Conservation (phyloP, 1,284 basidiomycete genomes). For the Moesziomyces sp. region DNA sequence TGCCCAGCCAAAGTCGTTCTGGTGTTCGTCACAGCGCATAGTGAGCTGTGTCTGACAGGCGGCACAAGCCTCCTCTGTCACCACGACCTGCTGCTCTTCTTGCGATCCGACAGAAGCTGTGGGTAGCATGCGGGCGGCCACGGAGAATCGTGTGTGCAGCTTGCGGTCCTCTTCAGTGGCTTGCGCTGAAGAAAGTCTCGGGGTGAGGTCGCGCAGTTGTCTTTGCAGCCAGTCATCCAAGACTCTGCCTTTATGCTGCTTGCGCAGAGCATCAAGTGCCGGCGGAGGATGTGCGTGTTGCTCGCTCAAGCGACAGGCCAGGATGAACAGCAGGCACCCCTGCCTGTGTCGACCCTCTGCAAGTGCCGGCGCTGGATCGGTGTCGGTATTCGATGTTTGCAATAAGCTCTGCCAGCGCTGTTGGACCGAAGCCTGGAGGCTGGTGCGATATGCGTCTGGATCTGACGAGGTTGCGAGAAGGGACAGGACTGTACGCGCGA, state of each 20-base stretch:
- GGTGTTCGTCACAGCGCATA: constrained; percentile 7
- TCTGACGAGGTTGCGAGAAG: constrained; percentile 8
- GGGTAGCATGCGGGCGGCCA: constrained; percentile 7
- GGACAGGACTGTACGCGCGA: constrained; percentile 15
- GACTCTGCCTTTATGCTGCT: constrained; percentile 1
- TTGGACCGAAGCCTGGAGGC: constrained; percentile 6
- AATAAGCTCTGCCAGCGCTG: constrained; percentile 14
- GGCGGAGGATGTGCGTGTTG: background rate
- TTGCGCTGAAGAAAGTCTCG: background rate
- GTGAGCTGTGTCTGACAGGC: constrained; percentile 30
- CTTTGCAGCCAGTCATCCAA: constrained; percentile 9
- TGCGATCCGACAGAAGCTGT: background rate
- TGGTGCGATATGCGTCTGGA: constrained; percentile 1
- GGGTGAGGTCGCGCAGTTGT: constrained; percentile 4
- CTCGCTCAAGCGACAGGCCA: constrained; percentile 11
- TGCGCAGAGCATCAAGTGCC: background rate
- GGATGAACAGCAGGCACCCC: constrained; percentile 19
- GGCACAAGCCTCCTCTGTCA: constrained; percentile 26
- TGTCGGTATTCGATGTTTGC: background rate
- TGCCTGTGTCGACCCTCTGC: background rate
- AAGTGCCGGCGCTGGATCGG: background rate
- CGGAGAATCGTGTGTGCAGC: constrained; percentile 1
- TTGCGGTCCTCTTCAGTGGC: constrained; percentile 1
- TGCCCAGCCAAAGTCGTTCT: constrained; percentile 26
- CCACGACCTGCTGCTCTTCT: background rate